Conservation (phyloP, 305 asterid species). For the Nicotiana rustica region DNA sequence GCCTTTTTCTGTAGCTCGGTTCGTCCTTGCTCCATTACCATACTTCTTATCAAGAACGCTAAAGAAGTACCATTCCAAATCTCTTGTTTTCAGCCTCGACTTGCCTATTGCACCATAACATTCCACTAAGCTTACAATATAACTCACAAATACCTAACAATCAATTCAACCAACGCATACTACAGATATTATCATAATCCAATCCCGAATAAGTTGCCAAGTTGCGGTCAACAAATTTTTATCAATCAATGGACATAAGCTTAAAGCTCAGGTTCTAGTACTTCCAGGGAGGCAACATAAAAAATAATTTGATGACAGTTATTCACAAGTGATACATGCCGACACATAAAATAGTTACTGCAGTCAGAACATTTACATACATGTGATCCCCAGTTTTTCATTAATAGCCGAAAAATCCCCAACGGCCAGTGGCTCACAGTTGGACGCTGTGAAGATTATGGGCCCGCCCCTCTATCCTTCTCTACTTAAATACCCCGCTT, state of each 20-base stretch:
- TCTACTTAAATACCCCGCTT: too few relatives aligned
- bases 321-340: not conserved
- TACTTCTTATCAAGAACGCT: constrained; percentile 90
- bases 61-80: constrained; percentile 96
- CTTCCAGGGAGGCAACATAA: not conserved
- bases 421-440: not conserved
- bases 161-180: constrained; percentile 18
- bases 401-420: too few relatives aligned
- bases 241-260: not conserved
- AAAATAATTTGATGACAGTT: too few relatives aligned
- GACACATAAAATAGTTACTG: not conserved
- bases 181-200: not conserved
- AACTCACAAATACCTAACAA: constrained; percentile 27
- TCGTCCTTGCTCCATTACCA: constrained; percentile 90
- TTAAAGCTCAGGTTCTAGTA: not conserved
- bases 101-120: constrained; percentile 52
- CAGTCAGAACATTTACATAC: not conserved
- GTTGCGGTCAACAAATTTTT: not conserved
- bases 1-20: constrained; percentile 91
- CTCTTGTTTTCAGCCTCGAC: constrained; percentile 81
- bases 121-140: constrained; percentile 34
- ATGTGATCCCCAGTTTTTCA: not conserved
- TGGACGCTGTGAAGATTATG: not conserved
- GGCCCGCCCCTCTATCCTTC: too few relatives aligned
- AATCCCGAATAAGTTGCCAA: not conserved